These are phyloP conservation scores for Sporisorium scitamineum DNA, from an alignment of 1,284 basidiomycete genomes.

Conservation along the genomic window DNA sequence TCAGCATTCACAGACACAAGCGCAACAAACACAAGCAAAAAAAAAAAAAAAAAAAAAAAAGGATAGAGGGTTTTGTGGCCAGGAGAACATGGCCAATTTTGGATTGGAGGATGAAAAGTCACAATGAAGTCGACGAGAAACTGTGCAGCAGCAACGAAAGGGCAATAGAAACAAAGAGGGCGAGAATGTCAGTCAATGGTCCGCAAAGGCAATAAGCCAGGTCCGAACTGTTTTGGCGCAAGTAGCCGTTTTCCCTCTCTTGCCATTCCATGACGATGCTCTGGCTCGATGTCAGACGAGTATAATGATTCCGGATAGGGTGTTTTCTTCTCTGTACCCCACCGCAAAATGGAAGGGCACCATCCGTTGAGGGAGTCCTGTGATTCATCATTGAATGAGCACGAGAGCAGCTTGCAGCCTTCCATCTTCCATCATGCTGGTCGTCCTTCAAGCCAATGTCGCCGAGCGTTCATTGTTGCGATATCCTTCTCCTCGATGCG, in stretches of 20 bases:
- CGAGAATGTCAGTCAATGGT: constrained; percentile 21
- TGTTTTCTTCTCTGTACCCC: constrained; percentile 54
- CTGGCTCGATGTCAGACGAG: constrained; percentile 53
- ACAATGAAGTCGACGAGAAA: constrained; percentile 26
- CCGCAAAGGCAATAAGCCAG: background rate
- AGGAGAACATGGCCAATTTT: constrained; percentile 19
- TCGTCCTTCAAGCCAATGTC: background rate
- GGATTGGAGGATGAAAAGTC: constrained; percentile 25
- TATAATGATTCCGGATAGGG: constrained; percentile 64
- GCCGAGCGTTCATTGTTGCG: background rate
- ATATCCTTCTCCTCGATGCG: background rate
- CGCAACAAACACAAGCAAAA: background rate
- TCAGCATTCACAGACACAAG: background rate
- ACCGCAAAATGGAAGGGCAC: constrained; percentile 36
- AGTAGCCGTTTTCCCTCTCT: background rate
- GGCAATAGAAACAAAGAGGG: background rate
- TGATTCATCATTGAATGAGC: constrained; percentile 56
- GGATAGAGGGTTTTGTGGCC: constrained; percentile 17
- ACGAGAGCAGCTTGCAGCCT: constrained; percentile 19
- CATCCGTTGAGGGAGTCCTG: constrained; percentile 65
- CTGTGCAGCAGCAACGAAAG: constrained; percentile 14
- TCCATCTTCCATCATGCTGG: background rate
- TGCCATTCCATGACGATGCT: constrained; percentile 15
- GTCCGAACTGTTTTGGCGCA: constrained; percentile 1
- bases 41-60: background rate